Evolutionary conservation across 176 grass and related monocot genomes (phyloP).

Genomic region (Lolium multiflorum): DNA sequence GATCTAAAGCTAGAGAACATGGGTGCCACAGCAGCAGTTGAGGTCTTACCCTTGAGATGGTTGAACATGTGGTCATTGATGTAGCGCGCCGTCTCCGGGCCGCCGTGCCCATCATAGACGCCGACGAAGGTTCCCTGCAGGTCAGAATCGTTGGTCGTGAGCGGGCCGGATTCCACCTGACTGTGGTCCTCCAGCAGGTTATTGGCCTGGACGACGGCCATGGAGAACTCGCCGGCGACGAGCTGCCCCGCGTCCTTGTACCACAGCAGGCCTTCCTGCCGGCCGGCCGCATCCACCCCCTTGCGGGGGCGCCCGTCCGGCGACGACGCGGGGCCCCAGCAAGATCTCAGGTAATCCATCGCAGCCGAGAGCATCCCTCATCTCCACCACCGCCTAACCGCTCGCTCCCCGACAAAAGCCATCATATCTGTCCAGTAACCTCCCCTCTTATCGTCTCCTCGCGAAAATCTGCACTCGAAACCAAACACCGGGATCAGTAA

Average conservation of each 20-base stretch:
- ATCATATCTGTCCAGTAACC: conserved; percentile 12
- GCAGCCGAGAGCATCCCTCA: conserved; percentile 60
- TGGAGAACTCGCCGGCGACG: conserved; percentile 76
- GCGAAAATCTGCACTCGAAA: conserved; percentile 40
- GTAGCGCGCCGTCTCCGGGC: conserved; percentile 74
- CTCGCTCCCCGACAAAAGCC: conserved; percentile 32
- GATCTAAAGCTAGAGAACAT: background rate
- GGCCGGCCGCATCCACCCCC: conserved; percentile 59
- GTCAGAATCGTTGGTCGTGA: conserved; percentile 55
- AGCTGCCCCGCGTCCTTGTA: conserved; percentile 83
- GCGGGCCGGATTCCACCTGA: conserved; percentile 79
- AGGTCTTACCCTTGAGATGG: conserved; percentile 69
- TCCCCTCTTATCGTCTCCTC: conserved; percentile 4
- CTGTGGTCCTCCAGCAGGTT: conserved; percentile 86
- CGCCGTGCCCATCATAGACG: conserved; percentile 92
- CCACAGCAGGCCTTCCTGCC: conserved; percentile 81
- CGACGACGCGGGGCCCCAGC: conserved; percentile 66
- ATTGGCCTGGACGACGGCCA: conserved; percentile 93
- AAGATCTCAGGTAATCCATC: conserved; percentile 80
- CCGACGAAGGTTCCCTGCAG: conserved; percentile 68
- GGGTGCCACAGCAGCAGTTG: background rate
- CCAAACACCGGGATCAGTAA: conserved; percentile 35
- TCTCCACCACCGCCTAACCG: conserved; percentile 52
- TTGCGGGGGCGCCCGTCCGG: conserved; percentile 42
- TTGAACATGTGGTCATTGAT: conserved; percentile 79